Percentiles rank a stretch among this genome's conserved stretches.
These are phyloP conservation scores for Cryphonectria naterciae DNA, from an alignment of 2,329 filamentous ascomycete genomes.

Conservation along the genomic window DNA sequence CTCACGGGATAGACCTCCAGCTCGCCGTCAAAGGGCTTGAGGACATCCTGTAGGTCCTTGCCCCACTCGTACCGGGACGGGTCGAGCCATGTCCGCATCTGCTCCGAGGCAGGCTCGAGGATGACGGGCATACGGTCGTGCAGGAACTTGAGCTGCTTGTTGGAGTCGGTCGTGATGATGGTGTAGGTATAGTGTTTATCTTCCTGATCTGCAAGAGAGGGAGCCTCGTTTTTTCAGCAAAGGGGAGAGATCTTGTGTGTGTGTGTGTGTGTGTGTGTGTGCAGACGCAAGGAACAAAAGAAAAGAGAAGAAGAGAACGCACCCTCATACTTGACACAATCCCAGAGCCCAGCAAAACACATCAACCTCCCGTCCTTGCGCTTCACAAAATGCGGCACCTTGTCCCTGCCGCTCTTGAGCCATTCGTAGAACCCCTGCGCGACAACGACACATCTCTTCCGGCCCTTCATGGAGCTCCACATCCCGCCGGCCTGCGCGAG, in stretches of 20 bases:
- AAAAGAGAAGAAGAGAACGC: constrained; percentile 25
- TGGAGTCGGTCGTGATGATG: constrained; percentile 89
- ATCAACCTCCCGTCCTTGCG: constrained; percentile 81
- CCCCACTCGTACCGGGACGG: constrained; percentile 74
- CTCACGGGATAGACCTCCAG: constrained; percentile 85
- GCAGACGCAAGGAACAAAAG: not conserved
- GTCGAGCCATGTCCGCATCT: constrained; percentile 77
- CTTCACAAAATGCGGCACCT: constrained; percentile 82
- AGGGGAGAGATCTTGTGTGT: not conserved
- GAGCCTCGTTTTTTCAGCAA: constrained; percentile 16
- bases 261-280: no score
- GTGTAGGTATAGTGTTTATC: constrained; percentile 86
- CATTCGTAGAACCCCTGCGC: constrained; percentile 97
- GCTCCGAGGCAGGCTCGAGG: constrained; percentile 73
- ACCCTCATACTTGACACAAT: constrained; percentile 82
- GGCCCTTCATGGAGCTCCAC: constrained; percentile 90
- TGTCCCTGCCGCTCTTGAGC: constrained; percentile 82
- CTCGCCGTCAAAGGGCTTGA: constrained; percentile 79
- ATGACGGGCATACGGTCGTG: constrained; percentile 97
- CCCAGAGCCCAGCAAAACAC: constrained; percentile 92
- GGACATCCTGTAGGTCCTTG: constrained; percentile 72
- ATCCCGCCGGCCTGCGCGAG: constrained; percentile 76
- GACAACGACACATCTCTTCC: constrained; percentile 84
- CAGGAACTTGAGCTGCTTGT: constrained; percentile 79
- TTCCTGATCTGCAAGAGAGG: constrained; percentile 49